Base-by-base conservation (phyloP, 2,329 filamentous ascomycete species). In the Penicillium sp. region DNA sequence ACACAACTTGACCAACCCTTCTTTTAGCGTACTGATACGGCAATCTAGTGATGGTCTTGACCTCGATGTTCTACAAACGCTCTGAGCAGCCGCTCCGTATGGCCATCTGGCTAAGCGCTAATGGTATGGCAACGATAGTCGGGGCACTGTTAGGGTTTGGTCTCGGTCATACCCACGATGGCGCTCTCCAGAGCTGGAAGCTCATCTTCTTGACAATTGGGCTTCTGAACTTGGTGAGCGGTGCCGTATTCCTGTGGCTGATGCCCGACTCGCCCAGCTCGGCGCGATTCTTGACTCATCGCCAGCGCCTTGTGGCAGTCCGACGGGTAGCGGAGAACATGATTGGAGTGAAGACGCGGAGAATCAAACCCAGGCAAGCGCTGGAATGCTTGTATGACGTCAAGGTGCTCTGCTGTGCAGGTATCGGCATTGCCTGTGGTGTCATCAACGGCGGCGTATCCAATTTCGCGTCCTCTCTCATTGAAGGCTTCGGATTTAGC, bases 361-460 rank as follows among this genome's bases (percentile, higher is more conserved):
- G 71, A 26, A 67, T 77, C 52, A 70, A 74, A 43, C 64, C 67
- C 6, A 57, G 59, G 9, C 73, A 76, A 49, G 74, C 75, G 0
- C 14, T 35, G 33, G 33, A 35, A 35, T 35, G 33, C 14, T 35
- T 35, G 7, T 57, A 73, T 4, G 79, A 81, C 52, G 48, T 75
- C 50, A 72, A 71, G 41, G 68, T 72, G 0, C 68, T 77, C 48
- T 75, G 74, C 31, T 70, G 78, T 5, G 64, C 73, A 22, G 66
- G 76, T 9, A 75, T 79, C 45, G 79, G 73, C 0, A 70, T 80
- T 1, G 70, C 70, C 8, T 76, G 77, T 45, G 80, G 80, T 10
- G 73, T 82, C 4, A 71, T 82, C 41, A 82, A 82, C 52, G 80
- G 80, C n/a, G 77, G 79, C 3, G 77, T 82, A 0, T 63, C 70